phyloP scores from a whole-genome alignment of 139 green algal genomes.

The Chlamydomonas incerta region DNA sequence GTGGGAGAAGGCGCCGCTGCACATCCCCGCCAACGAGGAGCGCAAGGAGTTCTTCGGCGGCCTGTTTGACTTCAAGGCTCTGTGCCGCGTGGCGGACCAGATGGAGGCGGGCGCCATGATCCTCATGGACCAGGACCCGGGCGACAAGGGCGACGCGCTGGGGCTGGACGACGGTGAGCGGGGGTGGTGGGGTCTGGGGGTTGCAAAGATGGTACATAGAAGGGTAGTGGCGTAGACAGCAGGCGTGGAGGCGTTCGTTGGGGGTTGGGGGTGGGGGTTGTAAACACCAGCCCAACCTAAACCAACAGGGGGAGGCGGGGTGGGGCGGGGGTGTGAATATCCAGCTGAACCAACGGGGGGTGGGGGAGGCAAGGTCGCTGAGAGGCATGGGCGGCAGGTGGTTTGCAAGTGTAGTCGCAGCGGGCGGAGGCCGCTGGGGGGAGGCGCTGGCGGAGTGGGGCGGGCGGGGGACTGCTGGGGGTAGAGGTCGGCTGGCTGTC shows the following conservation, averaged over 20 bases:
- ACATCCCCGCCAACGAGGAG: constrained; percentile 52
- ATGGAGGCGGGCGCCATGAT: constrained; percentile 11
- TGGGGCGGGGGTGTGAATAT: too few species aligned
- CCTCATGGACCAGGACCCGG: constrained; percentile 18
- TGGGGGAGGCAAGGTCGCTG: too few species aligned
- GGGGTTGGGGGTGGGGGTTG: too few species aligned
- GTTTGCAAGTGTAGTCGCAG: too few species aligned
- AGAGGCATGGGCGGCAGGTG: too few species aligned
- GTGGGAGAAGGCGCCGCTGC: constrained; percentile 55
- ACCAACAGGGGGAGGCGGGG: too few species aligned
- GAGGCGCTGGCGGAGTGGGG: too few species aligned
- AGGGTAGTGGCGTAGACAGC: background rate
- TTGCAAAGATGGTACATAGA: background rate
- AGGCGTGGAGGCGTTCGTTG: background rate
- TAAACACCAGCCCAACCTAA: too few species aligned
- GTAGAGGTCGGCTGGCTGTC: too few species aligned
- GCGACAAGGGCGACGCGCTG: background rate
- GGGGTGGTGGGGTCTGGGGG: background rate
- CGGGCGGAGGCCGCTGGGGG: too few species aligned
- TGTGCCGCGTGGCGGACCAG: constrained; percentile 21
- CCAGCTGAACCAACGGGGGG: too few species aligned
- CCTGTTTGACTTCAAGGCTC: constrained; percentile 21
- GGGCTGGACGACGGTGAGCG: constrained; percentile 14
- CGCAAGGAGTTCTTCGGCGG: constrained; percentile 45
- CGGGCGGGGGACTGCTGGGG: too few species aligned